These are phyloP conservation scores for Ascochyta clinopodiicola DNA, from an alignment of 2,329 filamentous ascomycete genomes.

Conservation along the genomic window DNA sequence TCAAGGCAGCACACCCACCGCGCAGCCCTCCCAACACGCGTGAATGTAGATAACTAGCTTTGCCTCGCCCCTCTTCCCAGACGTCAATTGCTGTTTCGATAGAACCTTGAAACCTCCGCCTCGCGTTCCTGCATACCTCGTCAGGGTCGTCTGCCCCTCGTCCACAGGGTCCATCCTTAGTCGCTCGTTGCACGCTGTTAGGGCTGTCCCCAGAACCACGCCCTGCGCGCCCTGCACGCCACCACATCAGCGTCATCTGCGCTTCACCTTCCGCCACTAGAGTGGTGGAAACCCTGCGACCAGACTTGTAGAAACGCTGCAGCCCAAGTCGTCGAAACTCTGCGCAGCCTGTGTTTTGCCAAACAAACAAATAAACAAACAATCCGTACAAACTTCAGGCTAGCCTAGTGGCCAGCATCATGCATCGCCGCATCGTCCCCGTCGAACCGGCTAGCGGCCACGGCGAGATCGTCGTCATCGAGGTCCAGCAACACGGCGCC, in stretches of 20 bases:
- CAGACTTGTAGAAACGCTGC: too few species aligned
- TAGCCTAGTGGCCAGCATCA: conserved; percentile 1
- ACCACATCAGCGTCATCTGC: conserved; percentile 19
- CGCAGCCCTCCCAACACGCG: neutral
- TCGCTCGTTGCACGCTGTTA: conserved; percentile 2
- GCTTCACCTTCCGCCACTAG: conserved; percentile 9
- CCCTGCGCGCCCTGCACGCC: neutral
- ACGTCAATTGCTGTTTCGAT: conserved; percentile 18
- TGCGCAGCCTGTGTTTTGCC: conserved; percentile 3
- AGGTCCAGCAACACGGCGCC: conserved; percentile 61
- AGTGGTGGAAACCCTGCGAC: neutral
- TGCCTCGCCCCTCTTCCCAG: conserved; percentile 7
- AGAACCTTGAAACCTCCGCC: conserved; percentile 22
- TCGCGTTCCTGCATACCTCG: conserved; percentile 14
- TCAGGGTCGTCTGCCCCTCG: conserved; percentile 5
- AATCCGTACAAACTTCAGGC: too few species aligned
- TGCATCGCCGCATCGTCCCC: conserved; percentile 53
- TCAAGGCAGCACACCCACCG: conserved; percentile 11
- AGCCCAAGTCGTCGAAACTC: neutral
- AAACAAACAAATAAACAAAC: neutral
- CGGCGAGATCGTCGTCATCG: conserved; percentile 65
- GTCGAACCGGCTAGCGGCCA: conserved; percentile 63
- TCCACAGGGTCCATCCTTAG: conserved; percentile 20
- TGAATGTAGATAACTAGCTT: conserved; percentile 14
- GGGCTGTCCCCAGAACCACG: conserved; percentile 3